A percentile compares a stretch with the other conserved stretches of the same genome.
phyloP scores from a whole-genome alignment of 768 basidiomycete genomes.

The Rubroboletus pulcherrimus region DNA sequence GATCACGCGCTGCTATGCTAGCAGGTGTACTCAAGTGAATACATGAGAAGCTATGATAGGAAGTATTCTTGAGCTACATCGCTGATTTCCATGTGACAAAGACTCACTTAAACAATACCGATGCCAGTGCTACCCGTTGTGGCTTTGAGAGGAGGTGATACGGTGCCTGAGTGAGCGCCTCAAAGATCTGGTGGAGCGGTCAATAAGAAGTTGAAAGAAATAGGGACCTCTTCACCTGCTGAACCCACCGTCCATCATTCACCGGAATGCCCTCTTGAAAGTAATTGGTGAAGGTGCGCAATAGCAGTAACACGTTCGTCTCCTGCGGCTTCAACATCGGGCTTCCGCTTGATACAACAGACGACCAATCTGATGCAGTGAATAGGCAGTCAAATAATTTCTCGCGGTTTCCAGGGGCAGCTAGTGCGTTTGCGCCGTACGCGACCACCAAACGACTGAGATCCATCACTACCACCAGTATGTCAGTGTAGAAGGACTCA shows the following conservation, averaged over 20 bases:
- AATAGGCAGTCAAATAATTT: conserved; percentile 61
- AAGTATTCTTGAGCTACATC: conserved; percentile 1
- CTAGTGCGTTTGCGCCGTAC: conserved; percentile 53
- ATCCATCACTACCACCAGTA: conserved; percentile 64
- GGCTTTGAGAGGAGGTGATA: conserved; percentile 59
- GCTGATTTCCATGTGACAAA: not conserved
- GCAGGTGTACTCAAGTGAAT: conserved; percentile 44
- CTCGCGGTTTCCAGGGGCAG: conserved; percentile 40
- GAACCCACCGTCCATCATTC: conserved; percentile 47
- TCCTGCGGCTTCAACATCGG: conserved; percentile 69
- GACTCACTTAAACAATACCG: conserved; percentile 84
- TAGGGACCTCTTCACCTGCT: conserved; percentile 37
- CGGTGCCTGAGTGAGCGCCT: conserved; percentile 45
- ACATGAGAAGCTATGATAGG: conserved; percentile 57
- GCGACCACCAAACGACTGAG: conserved; percentile 73
- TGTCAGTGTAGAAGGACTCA: not conserved
- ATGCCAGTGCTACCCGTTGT: conserved; percentile 75
- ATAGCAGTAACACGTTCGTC: conserved; percentile 77
- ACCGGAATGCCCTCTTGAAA: conserved; percentile 54
- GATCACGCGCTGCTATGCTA: conserved; percentile 36
- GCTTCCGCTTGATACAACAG: conserved; percentile 43
- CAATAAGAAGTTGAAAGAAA: conserved; percentile 5
- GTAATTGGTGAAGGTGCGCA: conserved; percentile 77
- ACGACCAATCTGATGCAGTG: conserved; percentile 61
- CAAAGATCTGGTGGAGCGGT: conserved; percentile 49